Evolutionary conservation across 306 rosid species (phyloP), one percentile per base, ranked within the genome.

Genomic region (Dryas drummondii): DNA sequence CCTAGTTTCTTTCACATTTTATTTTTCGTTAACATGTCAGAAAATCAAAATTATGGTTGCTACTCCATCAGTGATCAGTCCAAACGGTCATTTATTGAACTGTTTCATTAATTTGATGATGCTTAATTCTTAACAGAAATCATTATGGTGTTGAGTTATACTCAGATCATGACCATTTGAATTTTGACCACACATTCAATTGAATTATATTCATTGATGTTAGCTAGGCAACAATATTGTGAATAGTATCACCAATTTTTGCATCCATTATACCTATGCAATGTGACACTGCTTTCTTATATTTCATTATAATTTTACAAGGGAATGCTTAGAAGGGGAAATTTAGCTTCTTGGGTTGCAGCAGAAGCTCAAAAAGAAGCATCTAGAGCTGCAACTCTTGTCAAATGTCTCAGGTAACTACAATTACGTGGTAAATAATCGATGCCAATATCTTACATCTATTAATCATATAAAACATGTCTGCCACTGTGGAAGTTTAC

Each of bases 331-430:
- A 94, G 97, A 77, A 90, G 92, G 85, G 84, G 87, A 81, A 82
- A 87, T 74, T 68, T 90, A 78, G 97, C 97, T n/a, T 85, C 96
- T 80, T 78, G 84, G 82, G 90, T 94, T 49, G 90, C 83, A 66
- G 66, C 80, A 81, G 96, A 92, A 85, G 98, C 99, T 76, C 97
- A 94, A 76, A 88, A 89, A 75, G 97, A 92, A 83, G 96, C 96
- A 76, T 74, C 84, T 16, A 83, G 82, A 54, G 97, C 99, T 73
- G 84, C 97, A 73, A 78, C 68, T 57, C 80, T 89, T 57, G 87
- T 90, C 80, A 92, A 77, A 84, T 90, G 96, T 81, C 86, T 92
- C 69, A 87, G 91, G 99, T 94, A 90, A 73, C 9, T 6, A 7
- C 13, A 60, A 4, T 42, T 48, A 57, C 11, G 1, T 68, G 22